phyloP scores from a whole-genome alignment of 2,329 filamentous ascomycete genomes.

The Aspergillus amoenus region DNA sequence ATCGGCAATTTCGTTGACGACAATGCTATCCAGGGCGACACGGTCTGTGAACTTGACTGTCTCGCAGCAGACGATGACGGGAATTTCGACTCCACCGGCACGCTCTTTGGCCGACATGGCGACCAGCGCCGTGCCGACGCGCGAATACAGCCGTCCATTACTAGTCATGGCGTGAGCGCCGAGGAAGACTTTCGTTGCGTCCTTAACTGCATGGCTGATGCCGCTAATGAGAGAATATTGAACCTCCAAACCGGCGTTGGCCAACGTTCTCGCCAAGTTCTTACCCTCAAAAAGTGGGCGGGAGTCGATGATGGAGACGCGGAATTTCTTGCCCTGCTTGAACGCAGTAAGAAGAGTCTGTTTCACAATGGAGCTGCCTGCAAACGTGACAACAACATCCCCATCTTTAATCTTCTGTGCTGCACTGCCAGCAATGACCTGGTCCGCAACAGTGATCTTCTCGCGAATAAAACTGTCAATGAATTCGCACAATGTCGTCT shows the following conservation, averaged over 20 bases:
- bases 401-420: slow-evolving; percentile 73
- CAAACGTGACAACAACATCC: slow-evolving; percentile 83
- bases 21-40: slow-evolving; percentile 87
- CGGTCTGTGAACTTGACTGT: slow-evolving; percentile 92
- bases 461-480: slow-evolving; percentile 92
- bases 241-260: slow-evolving; percentile 69
- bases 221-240: slow-evolving; percentile 80
- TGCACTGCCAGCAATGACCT: slow-evolving; percentile 77
- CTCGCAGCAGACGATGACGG: slow-evolving; percentile 88
- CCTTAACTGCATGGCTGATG: slow-evolving; percentile 69
- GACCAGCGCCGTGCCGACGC: slow-evolving; percentile 81
- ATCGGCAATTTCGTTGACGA: slow-evolving; percentile 88
- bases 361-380: slow-evolving; percentile 82
- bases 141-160: slow-evolving; percentile 86
- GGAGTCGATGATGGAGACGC: slow-evolving; percentile 80
- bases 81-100: slow-evolving; percentile 59
- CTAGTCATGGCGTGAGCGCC: slow-evolving; percentile 94
- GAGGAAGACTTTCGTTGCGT: slow-evolving; percentile 72
- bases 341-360: slow-evolving; percentile 74
- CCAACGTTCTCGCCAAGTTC: slow-evolving; percentile 69
- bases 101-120: slow-evolving; percentile 75
- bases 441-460: slow-evolving; percentile 81
- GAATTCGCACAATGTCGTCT: slow-evolving; percentile 71
- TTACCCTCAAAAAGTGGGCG: slow-evolving; percentile 69
- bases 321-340: slow-evolving; percentile 69